Percentiles rank a stretch among this genome's conserved stretches.
These are phyloP conservation scores for Aaosphaeria pasadenensis DNA, from an alignment of 2,329 filamentous ascomycete species.

Conservation along the genomic window DNA sequence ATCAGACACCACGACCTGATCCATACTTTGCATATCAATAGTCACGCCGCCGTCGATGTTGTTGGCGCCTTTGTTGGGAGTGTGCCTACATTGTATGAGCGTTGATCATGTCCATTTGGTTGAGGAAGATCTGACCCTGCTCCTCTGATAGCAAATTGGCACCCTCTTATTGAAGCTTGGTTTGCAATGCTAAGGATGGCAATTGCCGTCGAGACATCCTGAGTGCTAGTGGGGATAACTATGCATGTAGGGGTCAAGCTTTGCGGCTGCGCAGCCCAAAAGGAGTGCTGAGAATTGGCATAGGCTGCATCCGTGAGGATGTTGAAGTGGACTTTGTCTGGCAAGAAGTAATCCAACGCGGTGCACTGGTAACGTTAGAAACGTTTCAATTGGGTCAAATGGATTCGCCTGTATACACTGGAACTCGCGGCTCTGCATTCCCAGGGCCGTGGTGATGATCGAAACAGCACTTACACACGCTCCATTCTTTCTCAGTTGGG, in stretches of 20 bases:
- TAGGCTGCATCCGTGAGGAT: conserved; percentile 8
- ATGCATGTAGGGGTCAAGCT: conserved; percentile 16
- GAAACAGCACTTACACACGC: conserved; percentile 11
- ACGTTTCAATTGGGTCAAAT: neutral
- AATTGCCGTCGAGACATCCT: conserved; percentile 18
- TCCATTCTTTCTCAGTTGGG: conserved; percentile 9
- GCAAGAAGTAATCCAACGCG: conserved; percentile 14
- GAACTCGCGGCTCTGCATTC: too few relatives aligned
- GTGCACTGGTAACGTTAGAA: conserved; percentile 9
- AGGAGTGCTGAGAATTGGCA: conserved; percentile 11
- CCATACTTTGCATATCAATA: conserved; percentile 23
- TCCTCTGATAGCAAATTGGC: conserved; percentile 17
- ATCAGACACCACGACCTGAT: conserved; percentile 14
- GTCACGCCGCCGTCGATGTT: conserved; percentile 26
- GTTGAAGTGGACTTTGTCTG: conserved; percentile 14
- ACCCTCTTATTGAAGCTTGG: conserved; percentile 11
- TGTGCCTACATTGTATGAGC: conserved; percentile 7
- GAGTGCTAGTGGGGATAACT: conserved; percentile 15
- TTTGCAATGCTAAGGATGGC: conserved; percentile 13
- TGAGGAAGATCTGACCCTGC: conserved; percentile 10
- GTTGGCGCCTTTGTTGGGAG: conserved; percentile 18
- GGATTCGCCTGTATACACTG: neutral
- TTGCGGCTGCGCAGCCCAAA: conserved; percentile 17
- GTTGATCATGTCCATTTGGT: neutral
- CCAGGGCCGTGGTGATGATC: too few relatives aligned